These are phyloP conservation scores for Cyberlindnera xylosilytica DNA, from an alignment of 805 yeast species.

Conservation along the genomic window DNA sequence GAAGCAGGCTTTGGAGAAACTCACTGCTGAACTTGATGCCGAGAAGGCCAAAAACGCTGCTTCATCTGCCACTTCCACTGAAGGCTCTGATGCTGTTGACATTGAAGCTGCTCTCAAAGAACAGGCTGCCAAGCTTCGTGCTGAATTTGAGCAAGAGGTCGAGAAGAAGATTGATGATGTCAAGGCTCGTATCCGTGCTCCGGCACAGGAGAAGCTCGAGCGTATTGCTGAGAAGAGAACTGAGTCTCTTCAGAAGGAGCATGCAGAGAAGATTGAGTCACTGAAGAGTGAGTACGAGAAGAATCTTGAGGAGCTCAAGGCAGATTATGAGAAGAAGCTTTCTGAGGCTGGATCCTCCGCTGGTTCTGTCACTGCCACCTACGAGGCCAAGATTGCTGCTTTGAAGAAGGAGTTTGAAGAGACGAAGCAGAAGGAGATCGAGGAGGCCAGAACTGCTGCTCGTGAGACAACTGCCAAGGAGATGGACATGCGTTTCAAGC, in stretches of 20 bases:
- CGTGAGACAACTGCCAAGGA: constrained; percentile 28
- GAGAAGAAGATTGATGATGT: constrained; percentile 22
- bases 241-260: constrained; percentile 26
- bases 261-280: constrained; percentile 27
- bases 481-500: constrained; percentile 37
- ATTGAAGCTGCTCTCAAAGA: constrained; percentile 23
- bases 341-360: constrained; percentile 16
- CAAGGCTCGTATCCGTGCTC: constrained; percentile 33
- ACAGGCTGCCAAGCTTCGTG: constrained; percentile 25
- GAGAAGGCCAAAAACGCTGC: constrained; percentile 9
- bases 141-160: constrained; percentile 27
- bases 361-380: constrained; percentile 25
- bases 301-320: constrained; percentile 27
- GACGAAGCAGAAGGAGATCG: constrained; percentile 17
- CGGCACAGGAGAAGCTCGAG: constrained; percentile 34
- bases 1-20: constrained; percentile 2
- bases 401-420: constrained; percentile 30
- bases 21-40: constrained; percentile 4
- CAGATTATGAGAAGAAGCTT: constrained; percentile 27
- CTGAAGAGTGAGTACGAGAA: constrained; percentile 30
- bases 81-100: not conserved
- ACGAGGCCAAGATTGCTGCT: constrained; percentile 30
- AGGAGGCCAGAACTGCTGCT: constrained; percentile 22
- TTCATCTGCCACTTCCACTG: not conserved
- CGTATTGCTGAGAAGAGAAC: constrained; percentile 26